phyloP scores from a whole-genome alignment of 305 asterid species.

The Lippia alba region DNA sequence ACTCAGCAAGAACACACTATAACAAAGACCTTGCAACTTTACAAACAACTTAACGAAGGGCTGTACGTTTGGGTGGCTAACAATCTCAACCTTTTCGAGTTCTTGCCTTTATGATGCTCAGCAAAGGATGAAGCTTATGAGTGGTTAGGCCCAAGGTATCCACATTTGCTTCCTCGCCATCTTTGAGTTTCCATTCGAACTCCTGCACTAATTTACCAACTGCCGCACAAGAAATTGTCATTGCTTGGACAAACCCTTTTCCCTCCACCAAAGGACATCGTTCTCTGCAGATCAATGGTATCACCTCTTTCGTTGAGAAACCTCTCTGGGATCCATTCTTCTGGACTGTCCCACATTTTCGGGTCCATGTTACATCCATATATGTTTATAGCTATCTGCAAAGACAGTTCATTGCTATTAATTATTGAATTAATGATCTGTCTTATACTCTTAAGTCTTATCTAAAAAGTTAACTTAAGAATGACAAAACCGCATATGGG shows the following conservation, averaged over 20 bases:
- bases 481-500: no score
- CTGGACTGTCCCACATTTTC: slow-evolving; percentile 67
- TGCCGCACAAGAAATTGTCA: slow-evolving; percentile 63
- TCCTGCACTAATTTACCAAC: slow-evolving; percentile 82
- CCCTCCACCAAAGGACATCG: slow-evolving; percentile 90
- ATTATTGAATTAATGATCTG: no score
- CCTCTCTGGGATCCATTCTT: slow-evolving; percentile 83
- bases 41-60: neutral
- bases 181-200: slow-evolving; percentile 71
- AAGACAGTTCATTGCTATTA: neutral
- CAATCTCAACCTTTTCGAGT: slow-evolving; percentile 31
- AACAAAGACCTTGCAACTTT: neutral
- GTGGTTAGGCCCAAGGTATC: slow-evolving; percentile 77
- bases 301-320: slow-evolving; percentile 57
- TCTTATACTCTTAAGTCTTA: no score
- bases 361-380: slow-evolving; percentile 87
- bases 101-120: slow-evolving; percentile 57
- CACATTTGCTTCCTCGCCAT: slow-evolving; percentile 71
- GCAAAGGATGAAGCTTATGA: slow-evolving; percentile 75
- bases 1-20: neutral
- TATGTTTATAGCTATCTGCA: slow-evolving; percentile 82
- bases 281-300: slow-evolving; percentile 61
- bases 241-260: slow-evolving; percentile 86
- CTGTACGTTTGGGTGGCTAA: neutral
- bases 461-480: neutral